Conservation (phyloP, 192 early-diverging fungal species). For the Entomortierella parvispora region DNA sequence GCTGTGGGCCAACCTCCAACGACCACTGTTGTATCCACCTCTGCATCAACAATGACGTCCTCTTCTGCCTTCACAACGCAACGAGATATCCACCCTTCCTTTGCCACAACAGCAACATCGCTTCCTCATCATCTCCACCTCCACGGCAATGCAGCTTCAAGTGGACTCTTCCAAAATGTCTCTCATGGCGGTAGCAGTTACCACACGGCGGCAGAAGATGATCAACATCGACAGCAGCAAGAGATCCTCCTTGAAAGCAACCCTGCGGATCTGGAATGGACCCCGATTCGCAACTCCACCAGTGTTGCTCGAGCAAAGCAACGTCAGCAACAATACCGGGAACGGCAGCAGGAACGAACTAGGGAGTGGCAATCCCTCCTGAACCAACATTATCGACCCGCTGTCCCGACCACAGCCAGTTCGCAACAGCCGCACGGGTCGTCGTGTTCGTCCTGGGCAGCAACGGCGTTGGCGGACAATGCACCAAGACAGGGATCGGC, state of each 20-base stretch:
- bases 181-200: background rate
- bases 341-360: conserved; percentile 41
- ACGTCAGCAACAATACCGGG: conserved; percentile 41
- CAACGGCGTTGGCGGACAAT: too few relatives aligned
- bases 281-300: conserved; percentile 31
- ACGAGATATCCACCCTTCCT: too few relatives aligned
- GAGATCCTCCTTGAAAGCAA: conserved; percentile 32
- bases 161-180: too few relatives aligned
- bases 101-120: background rate
- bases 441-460: too few relatives aligned
- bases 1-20: too few relatives aligned
- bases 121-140: background rate
- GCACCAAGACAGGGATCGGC: too few relatives aligned
- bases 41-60: background rate
- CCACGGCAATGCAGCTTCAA: background rate
- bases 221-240: background rate
- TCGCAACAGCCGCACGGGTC: too few relatives aligned
- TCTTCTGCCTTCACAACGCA: background rate
- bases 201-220: background rate
- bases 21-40: too few relatives aligned
- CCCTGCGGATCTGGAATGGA: conserved; percentile 30
- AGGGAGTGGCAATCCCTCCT: conserved; percentile 47
- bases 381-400: conserved; percentile 12
- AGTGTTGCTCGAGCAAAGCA: conserved; percentile 27
- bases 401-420: conserved; percentile 9